phyloP scores from a whole-genome alignment of 176 grass and related monocot genomes.

The Otatea glauca region DNA sequence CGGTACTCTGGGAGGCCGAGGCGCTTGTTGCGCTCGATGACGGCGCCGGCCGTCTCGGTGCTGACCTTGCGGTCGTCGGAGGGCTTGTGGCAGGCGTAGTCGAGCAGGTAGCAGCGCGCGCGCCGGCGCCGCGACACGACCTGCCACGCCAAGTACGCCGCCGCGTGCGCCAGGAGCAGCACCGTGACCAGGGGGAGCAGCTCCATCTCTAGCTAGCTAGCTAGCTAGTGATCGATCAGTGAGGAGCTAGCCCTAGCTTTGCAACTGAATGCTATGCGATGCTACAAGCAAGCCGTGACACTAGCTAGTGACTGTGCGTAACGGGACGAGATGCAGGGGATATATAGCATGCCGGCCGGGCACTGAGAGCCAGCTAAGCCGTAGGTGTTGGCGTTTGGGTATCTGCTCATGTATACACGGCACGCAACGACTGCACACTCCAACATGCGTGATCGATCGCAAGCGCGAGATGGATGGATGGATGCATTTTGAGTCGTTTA shows the following conservation, averaged over 20 bases:
- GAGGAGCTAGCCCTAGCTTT: too few species aligned
- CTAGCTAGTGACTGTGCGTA: too few species aligned
- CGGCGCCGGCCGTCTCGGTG: constrained; percentile 52
- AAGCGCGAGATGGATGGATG: background rate
- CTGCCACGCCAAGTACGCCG: constrained; percentile 45
- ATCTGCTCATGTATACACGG: background rate
- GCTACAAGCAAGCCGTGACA: background rate
- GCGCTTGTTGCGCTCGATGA: constrained; percentile 75
- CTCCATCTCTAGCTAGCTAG: constrained; percentile 45
- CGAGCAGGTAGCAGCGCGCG: constrained; percentile 68
- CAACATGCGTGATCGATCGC: background rate
- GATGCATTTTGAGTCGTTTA: background rate
- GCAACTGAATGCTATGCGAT: too few species aligned
- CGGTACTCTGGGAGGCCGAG: constrained; percentile 73
- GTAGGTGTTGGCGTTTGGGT: too few species aligned
- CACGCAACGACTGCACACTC: background rate
- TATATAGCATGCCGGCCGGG: too few species aligned
- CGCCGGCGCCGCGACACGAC: constrained; percentile 23
- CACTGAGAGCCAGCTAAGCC: background rate
- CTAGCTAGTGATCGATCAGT: background rate
- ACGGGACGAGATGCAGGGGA: too few species aligned
- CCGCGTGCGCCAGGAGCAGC: constrained; percentile 49
- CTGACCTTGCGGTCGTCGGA: constrained; percentile 66
- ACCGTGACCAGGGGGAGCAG: constrained; percentile 37
- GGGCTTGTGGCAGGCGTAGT: constrained; percentile 83